These are phyloP conservation scores for Oenanthe javanica DNA, from an alignment of 140 eudicot species.

Conservation along the genomic window DNA sequence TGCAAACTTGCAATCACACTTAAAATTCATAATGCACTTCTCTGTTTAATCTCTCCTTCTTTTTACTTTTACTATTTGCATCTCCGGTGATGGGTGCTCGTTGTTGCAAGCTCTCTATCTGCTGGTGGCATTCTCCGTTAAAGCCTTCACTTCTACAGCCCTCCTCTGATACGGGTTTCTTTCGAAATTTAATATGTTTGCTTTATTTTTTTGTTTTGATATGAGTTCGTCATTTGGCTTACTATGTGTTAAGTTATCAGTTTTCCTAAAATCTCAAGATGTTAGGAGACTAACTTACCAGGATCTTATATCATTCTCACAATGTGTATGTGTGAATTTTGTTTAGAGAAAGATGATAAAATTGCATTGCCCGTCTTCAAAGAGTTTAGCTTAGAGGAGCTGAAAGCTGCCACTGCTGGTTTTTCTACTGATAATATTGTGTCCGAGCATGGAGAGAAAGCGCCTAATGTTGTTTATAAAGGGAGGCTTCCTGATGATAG, in stretches of 20 bases:
- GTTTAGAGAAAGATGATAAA: not conserved
- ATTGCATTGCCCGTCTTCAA: not conserved
- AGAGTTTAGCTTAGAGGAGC: slow-evolving; percentile 13
- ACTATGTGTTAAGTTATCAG: not conserved
- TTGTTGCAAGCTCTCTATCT: not conserved
- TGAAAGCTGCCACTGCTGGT: slow-evolving; percentile 2
- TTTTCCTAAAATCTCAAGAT: too few species aligned
- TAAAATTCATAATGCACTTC: not conserved
- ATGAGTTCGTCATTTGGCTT: not conserved
- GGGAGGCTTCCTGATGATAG: slow-evolving; percentile 8
- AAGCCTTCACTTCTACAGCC: not conserved
- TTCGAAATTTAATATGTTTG: not conserved
- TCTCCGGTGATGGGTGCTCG: not conserved
- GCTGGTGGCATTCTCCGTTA: not conserved
- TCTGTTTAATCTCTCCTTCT: not conserved
- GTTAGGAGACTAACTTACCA: too few species aligned
- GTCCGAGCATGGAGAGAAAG: slow-evolving; percentile 10
- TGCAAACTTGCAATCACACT: not conserved
- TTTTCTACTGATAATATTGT: slow-evolving; percentile 2
- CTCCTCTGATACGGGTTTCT: not conserved
- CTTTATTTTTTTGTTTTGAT: not conserved
- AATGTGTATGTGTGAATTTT: not conserved
- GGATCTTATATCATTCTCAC: too few species aligned
- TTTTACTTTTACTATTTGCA: not conserved
- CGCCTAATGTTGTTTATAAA: slow-evolving; percentile 9